Evolutionary conservation across 176 grass and related monocot species (phyloP).

Genomic region (Lolium multiflorum): DNA sequence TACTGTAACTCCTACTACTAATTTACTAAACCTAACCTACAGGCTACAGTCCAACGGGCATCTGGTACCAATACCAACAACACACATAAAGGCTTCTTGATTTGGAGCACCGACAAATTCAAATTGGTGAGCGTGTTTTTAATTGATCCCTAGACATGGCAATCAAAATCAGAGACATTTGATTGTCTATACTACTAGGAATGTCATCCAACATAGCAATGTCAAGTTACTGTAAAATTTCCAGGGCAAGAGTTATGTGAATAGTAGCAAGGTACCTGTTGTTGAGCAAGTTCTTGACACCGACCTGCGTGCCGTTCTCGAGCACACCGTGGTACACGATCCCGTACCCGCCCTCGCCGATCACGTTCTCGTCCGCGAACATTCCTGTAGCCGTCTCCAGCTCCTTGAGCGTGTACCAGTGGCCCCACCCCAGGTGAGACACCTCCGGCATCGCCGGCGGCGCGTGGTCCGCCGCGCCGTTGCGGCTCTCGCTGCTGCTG

Average conservation of each 20-base stretch:
- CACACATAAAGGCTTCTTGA: neutral
- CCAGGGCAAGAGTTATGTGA: neutral
- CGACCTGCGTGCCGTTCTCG: slow-evolving; percentile 76
- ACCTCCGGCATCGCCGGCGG: slow-evolving; percentile 61
- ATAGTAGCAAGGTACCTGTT: slow-evolving; percentile 61
- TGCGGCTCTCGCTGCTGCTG: slow-evolving; percentile 60
- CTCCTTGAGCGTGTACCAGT: slow-evolving; percentile 95
- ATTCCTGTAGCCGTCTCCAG: slow-evolving; percentile 75
- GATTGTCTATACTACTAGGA: neutral
- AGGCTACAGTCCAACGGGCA: neutral
- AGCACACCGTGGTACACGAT: slow-evolving; percentile 92
- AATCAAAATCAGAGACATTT: slow-evolving; percentile 5
- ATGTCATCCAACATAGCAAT: neutral
- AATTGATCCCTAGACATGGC: neutral
- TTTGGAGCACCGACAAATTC: slow-evolving; percentile 5
- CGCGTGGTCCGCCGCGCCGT: slow-evolving; percentile 44
- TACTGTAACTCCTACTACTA: neutral
- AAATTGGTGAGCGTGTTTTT: neutral
- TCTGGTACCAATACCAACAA: slow-evolving; percentile 8
- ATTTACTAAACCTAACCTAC: neutral
- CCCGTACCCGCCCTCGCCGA: slow-evolving; percentile 94
- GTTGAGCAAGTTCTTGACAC: slow-evolving; percentile 93
- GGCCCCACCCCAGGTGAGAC: slow-evolving; percentile 84
- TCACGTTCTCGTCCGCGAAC: slow-evolving; percentile 89
- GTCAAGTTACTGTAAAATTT: slow-evolving; percentile 21